phyloP scores from a whole-genome alignment of 257 asterid genomes.

The Capsicum pubescens region DNA sequence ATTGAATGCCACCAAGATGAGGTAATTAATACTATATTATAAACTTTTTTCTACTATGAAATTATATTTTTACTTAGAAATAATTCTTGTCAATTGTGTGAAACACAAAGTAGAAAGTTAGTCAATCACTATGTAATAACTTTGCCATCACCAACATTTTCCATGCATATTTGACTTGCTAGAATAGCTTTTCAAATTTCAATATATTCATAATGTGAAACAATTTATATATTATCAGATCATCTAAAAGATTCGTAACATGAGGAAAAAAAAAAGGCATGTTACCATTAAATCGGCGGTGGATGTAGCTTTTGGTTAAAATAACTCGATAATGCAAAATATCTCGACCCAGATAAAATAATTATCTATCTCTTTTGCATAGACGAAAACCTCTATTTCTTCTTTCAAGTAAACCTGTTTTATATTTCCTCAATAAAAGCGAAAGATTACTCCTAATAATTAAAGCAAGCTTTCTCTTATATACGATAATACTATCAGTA shows the following conservation, averaged over 20 bases:
- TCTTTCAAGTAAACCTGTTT: not conserved
- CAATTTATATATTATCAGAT: not conserved
- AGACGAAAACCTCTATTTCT: not conserved
- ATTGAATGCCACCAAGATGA: constrained; percentile 84
- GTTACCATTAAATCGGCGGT: not conserved
- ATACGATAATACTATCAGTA: not conserved
- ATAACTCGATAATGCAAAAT: not conserved
- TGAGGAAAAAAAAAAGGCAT: not conserved
- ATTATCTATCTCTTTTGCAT: not conserved
- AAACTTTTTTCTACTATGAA: not conserved
- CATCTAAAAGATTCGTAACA: not conserved
- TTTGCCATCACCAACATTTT: not conserved
- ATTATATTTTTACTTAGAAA: not conserved
- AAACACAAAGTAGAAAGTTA: not conserved
- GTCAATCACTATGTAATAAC: not conserved
- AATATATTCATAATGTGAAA: not conserved
- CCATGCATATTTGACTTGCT: not conserved
- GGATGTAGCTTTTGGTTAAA: not conserved
- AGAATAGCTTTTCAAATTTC: not conserved
- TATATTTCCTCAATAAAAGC: too few species aligned
- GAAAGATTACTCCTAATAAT: too few species aligned
- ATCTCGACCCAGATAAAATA: not conserved
- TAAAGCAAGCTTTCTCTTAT: not conserved
- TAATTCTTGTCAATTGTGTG: not conserved
- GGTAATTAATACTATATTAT: constrained; percentile 39